Evolutionary conservation across 2,329 filamentous ascomycete genomes (phyloP), one percentile per base, ranked within the genome.

Genomic region (Phialophora verrucosa): DNA sequence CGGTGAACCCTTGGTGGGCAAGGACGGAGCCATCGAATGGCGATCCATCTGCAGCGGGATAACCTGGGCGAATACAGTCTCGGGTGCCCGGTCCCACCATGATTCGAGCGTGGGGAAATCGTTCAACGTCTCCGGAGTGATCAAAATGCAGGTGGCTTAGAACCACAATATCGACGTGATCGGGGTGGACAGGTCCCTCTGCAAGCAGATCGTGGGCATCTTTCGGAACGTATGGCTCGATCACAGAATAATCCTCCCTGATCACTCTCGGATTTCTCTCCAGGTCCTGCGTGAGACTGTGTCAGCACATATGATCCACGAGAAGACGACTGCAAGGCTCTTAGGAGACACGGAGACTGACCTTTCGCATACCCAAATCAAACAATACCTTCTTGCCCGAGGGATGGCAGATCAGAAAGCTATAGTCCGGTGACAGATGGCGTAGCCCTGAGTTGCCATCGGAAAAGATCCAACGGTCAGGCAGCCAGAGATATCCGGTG

Each of bases 11-110:
- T 17, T 23, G 5, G 32, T 64, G 62, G 10, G 29, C 42, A 23
- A 64, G 62, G n/a, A 64, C 55, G 4, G 62, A 54, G 20, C 62
- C 77, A 2, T 75, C 71, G 0, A 81, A 72, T 0, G 72, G 71
- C 0, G 76, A 76, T 0, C 79, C 69, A 2, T 75, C 73, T 25
- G 78, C 76, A 1, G 70, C 62, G 0, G 84, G 85, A 58, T 78
- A 83, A 0, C 82, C 83, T 0, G 84, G 84, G 2, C 81, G 70
- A 70, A 82, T 79, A 0, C 73, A 64, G 25, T 58, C 55, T 27
- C 62, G 73, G 2, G 78, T 66, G 0, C 84, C 84, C 0, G 84
- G 81, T 0, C 85, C 85, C 2, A 87, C 83, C 29, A 87, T 69
- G 0, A 87, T 70, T 11, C 81, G 77, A 0, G 83, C 83, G 0